Evolutionary conservation across 768 basidiomycete genomes (phyloP).

Genomic region (Podaxis sp.): DNA sequence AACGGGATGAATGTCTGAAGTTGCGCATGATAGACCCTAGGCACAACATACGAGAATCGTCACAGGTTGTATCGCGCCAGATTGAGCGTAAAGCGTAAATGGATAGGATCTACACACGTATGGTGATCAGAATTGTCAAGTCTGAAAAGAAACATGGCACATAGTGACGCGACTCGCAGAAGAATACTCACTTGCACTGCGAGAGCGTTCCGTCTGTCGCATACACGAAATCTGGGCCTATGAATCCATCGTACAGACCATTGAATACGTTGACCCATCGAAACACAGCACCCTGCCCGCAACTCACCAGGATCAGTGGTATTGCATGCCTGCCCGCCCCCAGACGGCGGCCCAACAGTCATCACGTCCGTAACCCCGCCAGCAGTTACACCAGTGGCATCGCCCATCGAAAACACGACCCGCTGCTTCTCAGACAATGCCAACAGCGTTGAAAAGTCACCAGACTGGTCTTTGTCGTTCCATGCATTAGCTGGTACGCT

Average conservation of each 20-base stretch:
- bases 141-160: not conserved
- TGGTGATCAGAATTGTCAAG: not conserved
- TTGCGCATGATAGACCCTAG: no score
- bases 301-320: conserved; percentile 24
- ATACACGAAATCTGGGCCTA: conserved; percentile 29
- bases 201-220: conserved; percentile 23
- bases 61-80: conserved; percentile 14
- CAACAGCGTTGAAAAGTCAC: conserved; percentile 21
- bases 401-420: conserved; percentile 27
- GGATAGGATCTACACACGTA: conserved; percentile 22
- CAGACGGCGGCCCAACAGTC: conserved; percentile 22
- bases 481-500: conserved; percentile 25
- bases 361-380: conserved; percentile 24
- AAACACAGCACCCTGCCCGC: not conserved
- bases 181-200: conserved; percentile 27
- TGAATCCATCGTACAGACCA: not conserved
- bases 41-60: no score
- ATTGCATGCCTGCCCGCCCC: conserved; percentile 21
- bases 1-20: no score
- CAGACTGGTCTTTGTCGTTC: conserved; percentile 14
- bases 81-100: conserved; percentile 22
- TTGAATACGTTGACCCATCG: not conserved
- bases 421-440: conserved; percentile 13
- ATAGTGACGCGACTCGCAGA: not conserved
- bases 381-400: conserved; percentile 26